A percentile compares a stretch with the other conserved stretches of the same genome.
Conservation (phyloP, 305 asterid species). For the Lippia alba region DNA sequence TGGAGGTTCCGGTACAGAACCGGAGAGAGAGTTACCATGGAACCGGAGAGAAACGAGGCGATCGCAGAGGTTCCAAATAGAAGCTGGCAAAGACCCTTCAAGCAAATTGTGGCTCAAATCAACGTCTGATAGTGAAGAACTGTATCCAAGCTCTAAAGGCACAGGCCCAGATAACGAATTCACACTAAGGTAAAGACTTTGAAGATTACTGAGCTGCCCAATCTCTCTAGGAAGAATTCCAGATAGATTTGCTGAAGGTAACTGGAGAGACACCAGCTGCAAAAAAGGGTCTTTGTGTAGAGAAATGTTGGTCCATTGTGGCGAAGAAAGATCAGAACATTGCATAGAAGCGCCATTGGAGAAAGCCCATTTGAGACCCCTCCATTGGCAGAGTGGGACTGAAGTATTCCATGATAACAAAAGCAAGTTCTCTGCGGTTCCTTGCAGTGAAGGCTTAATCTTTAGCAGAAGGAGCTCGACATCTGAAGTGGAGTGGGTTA, state of each 20-base stretch:
- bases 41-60: constrained; percentile 68
- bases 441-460: constrained; percentile 79
- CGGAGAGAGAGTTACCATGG: constrained; percentile 83
- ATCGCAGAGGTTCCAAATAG: constrained; percentile 93
- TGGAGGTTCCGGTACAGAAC: constrained; percentile 77
- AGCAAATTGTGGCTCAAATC: constrained; percentile 83
- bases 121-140: constrained; percentile 71
- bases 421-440: constrained; percentile 64
- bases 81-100: constrained; percentile 72
- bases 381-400: constrained; percentile 87
- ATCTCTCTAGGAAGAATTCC: constrained; percentile 85
- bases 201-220: constrained; percentile 68
- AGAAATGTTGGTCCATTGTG: constrained; percentile 65
- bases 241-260: constrained; percentile 90
- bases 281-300: constrained; percentile 60
- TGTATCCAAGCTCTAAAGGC: constrained; percentile 93
- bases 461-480: constrained; percentile 68
- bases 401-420: constrained; percentile 80
- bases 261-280: constrained; percentile 76
- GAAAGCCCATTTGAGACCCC: constrained; percentile 85
- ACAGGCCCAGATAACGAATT: constrained; percentile 73
- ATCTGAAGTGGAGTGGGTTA: constrained; percentile 61
- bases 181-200: constrained; percentile 73
- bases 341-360: constrained; percentile 55
- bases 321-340: constrained; percentile 77